Evolutionary conservation across 1,284 basidiomycete genomes (phyloP), one percentile per base, ranked within the genome.

Genomic region (Microbotryum lychnidis-dioicae): DNA sequence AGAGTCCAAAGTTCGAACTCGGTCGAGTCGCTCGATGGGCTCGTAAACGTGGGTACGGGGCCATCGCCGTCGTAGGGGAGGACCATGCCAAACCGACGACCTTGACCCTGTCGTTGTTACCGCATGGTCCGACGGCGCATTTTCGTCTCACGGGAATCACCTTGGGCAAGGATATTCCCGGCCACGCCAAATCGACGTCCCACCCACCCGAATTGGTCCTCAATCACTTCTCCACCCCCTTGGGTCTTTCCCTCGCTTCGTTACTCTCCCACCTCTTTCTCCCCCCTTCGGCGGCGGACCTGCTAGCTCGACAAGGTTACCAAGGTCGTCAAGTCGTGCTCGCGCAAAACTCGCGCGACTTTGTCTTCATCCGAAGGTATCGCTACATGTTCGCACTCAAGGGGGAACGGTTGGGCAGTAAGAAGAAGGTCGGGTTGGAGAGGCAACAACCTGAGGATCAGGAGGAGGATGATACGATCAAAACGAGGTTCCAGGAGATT

Each of bases 231-330:
- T 87, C 89, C 6, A 98, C 96, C 2, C 84, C 91, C 4, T 83
- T 98, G 12, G 96, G 96, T 60, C 88, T 96, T 74, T 84, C 86
- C 7, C 86, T 97, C 60, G 96, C 96, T 10, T 83, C 89, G 37
- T 86, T 98, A 79, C 91, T 98, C 75, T 94, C 97, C 71, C 89
- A 89, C 1, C 82, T 94, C 25, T 98, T 98, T 78, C 96, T 96
- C 18, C 88, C 89, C 18, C 81, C 97, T 67, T 93, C 94, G 0
- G 89, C 96, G 75, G 92, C 97, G 72, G 89, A 94, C 75, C 48
- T 57, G 16, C 57, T 69, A 25, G 57, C 56, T 20, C 48, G 51
- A 2, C 68, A 69, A 60, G 67, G 67, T 25, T 69, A 56, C 63
- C 46, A 53, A 23, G 96, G 96, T 21, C 82, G 96, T 49, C 96